Evolutionary conservation across 2,329 filamentous ascomycete species (phyloP).

Genomic region (Helotiales sp.): DNA sequence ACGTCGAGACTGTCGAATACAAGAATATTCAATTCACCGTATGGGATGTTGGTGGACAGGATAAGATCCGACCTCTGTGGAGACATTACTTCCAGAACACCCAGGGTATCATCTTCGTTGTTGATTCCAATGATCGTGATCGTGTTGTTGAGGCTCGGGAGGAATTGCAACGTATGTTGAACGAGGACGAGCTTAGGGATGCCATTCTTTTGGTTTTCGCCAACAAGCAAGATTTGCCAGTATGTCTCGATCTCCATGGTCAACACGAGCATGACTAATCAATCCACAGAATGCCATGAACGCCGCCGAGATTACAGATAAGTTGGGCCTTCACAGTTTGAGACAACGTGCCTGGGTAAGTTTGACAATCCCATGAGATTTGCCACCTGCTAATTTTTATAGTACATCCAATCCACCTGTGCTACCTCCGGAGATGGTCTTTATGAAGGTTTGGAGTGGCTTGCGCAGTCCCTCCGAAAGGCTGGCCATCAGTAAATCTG

Average conservation of each 20-base stretch:
- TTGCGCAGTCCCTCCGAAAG: conserved; percentile 83
- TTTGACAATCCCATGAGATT: conserved; percentile 34
- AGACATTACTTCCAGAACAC: conserved; percentile 99
- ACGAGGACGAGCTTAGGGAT: conserved; percentile 98
- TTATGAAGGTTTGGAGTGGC: conserved; percentile 97
- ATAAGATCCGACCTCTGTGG: conserved; percentile 99
- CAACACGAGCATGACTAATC: conserved; percentile 39
- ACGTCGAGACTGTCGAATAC: conserved; percentile 99
- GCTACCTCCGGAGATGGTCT: conserved; percentile 99
- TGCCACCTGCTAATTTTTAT: conserved; percentile 28
- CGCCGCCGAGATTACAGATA: conserved; percentile 99
- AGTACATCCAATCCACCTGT: conserved; percentile 99
- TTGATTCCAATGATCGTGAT: conserved; percentile 98
- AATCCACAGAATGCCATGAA: conserved; percentile 91
- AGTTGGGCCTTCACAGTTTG: conserved; percentile 98
- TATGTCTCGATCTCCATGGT: conserved; percentile 55
- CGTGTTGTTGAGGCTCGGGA: conserved; percentile 96
- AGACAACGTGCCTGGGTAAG: conserved; percentile 98
- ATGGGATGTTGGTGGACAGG: conserved; percentile 99
- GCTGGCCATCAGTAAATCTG: conserved; percentile 64
- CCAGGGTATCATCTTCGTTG: conserved; percentile 99
- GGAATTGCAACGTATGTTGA: conserved; percentile 97
- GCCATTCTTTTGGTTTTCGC: conserved; percentile 96
- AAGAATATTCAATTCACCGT: conserved; percentile 99
- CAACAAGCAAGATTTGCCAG: conserved; percentile 99